phyloP scores from a whole-genome alignment of 331 rosid species.

The Acacia concinna region DNA sequence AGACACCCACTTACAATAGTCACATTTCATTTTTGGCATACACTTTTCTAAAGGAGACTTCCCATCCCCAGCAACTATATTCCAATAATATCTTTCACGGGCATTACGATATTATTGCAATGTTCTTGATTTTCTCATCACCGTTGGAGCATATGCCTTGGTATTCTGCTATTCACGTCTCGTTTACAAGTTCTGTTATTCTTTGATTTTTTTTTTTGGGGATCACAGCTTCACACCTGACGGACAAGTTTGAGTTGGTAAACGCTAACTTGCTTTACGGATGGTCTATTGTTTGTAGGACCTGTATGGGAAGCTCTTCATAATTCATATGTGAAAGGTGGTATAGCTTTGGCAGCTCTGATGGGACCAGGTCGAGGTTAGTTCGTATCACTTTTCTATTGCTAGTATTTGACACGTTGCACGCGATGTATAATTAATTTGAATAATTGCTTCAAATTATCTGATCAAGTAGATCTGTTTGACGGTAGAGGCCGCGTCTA shows the following conservation, averaged over 20 bases:
- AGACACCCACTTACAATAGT: neutral
- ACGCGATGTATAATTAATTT: slow-evolving; percentile 1
- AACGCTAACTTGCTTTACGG: slow-evolving; percentile 21
- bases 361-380: slow-evolving; percentile 96
- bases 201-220: neutral
- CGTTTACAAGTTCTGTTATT: neutral
- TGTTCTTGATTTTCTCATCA: neutral
- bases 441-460: neutral
- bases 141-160: neutral
- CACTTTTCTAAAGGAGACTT: neutral
- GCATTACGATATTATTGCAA: neutral
- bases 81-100: neutral
- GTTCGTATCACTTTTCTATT: slow-evolving; percentile 35
- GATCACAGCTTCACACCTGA: neutral
- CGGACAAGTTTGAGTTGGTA: neutral
- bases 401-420: slow-evolving; percentile 4
- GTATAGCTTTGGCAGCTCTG: slow-evolving; percentile 77
- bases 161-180: neutral
- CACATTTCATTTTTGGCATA: neutral
- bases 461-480: neutral
- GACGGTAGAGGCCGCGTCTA: neutral
- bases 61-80: neutral
- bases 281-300: slow-evolving; percentile 43
- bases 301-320: slow-evolving; percentile 67
- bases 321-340: slow-evolving; percentile 84